Evolutionary conservation across 2,329 filamentous ascomycete genomes (phyloP), one percentile per base, ranked within the genome.

Genomic region (Cercospora sp.): DNA sequence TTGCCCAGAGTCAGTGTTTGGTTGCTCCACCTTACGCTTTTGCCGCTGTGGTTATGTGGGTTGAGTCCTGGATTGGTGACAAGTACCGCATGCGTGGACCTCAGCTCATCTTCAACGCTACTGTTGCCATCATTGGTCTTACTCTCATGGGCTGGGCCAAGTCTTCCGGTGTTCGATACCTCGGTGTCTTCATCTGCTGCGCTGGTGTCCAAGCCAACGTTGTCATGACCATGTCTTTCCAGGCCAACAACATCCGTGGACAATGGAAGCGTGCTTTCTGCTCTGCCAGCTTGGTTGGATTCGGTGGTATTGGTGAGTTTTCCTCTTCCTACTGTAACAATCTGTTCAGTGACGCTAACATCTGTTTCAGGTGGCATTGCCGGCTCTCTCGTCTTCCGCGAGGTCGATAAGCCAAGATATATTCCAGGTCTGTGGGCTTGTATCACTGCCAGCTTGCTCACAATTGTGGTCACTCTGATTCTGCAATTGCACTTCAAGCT

Each of bases 181-280:
- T 92, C 70, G 91, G 90, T 65, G 85, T 92, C 66, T 94, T 93
- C 81, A 81, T 94, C 58, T 85, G 88, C 37, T 90, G 90, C 0
- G 90, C 90, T 0, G 91, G 90, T 7, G 88, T 89, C 71, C 92
- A 92, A 79, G 86, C 88, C 68, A 94, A 93, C 76, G 84, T 93
- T 3, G 91, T 92, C 91, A 85, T 88, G 2, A 83, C 87, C 57
- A 88, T 96, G 82, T 86, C 91, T 0, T 94, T 92, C 81, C 92
- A 94, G 81, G 91, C 91, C 53, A 94, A 94, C 80, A 95, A 95
- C 79, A 90, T 95, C 74, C 88, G 91, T 65, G 92, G 92, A 0
- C 91, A 94, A 80, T 94, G 91, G 91, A 95, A 93, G 82, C 89
- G 95, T 73, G 90, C 88, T 78, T 91, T 88, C 69, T 90, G 88